Percentiles rank a stretch among this genome's conserved stretches.
These are phyloP conservation scores for Saturnispora saitoi DNA, from an alignment of 805 yeast species.

Conservation along the genomic window DNA sequence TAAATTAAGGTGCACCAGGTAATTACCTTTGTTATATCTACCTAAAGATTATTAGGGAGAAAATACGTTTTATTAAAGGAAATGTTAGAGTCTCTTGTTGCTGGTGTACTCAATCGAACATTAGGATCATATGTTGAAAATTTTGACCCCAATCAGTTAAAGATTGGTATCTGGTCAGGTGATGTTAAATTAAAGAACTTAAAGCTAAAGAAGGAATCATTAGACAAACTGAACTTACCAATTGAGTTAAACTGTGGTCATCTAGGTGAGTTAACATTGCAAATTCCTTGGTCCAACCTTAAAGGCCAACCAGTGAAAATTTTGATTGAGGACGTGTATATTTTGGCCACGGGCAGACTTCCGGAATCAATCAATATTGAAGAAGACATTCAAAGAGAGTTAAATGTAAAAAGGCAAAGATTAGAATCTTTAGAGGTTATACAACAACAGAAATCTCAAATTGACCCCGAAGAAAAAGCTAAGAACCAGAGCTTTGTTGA, in stretches of 20 bases:
- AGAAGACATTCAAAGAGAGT: conserved; percentile 51
- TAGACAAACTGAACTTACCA: conserved; percentile 81
- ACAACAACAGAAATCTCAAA: conserved; percentile 33
- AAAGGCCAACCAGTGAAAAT: conserved; percentile 89
- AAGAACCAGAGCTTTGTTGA: conserved; percentile 80
- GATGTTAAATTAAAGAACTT: conserved; percentile 81
- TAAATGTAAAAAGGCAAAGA: conserved; percentile 58
- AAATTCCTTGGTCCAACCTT: conserved; percentile 94
- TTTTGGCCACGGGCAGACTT: conserved; percentile 70
- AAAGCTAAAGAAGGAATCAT: conserved; percentile 75
- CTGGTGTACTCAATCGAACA: conserved; percentile 51
- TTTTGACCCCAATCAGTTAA: conserved; percentile 90
- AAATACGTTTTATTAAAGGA: neutral
- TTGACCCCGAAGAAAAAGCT: conserved; percentile 28
- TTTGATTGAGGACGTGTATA: conserved; percentile 74
- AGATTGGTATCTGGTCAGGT: conserved; percentile 96
- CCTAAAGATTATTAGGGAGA: neutral
- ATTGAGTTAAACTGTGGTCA: conserved; percentile 84
- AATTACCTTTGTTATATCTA: neutral
- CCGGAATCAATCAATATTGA: conserved; percentile 45
- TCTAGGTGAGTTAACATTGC: conserved; percentile 79
- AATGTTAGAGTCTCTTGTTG: conserved; percentile 63
- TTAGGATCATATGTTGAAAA: conserved; percentile 79
- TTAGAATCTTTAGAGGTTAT: conserved; percentile 58
- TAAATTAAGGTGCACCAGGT: neutral